These are phyloP conservation scores for Pythium inflatum DNA, from an alignment of 352 stramenopile species.

Conservation along the genomic window DNA sequence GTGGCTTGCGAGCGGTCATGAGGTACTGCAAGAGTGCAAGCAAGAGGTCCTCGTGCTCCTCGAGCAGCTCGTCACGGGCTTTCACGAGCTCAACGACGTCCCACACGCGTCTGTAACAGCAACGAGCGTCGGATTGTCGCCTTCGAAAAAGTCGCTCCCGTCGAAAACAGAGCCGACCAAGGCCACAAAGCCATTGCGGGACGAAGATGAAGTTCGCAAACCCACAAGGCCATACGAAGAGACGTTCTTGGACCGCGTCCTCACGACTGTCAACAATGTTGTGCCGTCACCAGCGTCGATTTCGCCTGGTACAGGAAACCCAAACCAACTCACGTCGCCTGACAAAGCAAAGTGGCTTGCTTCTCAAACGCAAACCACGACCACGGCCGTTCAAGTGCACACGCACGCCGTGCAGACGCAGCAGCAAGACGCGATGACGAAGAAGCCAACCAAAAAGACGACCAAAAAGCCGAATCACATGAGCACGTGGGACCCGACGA, in stretches of 20 bases:
- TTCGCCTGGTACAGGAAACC: not conserved
- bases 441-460: not conserved
- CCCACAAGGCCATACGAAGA: constrained; percentile 68
- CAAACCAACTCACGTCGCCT: constrained; percentile 40
- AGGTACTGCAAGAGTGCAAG: constrained; percentile 94
- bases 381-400: not conserved
- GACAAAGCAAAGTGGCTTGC: constrained; percentile 47
- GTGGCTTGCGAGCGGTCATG: constrained; percentile 93
- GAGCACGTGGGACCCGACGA: constrained; percentile 67
- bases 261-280: constrained; percentile 64
- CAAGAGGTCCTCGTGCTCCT: constrained; percentile 83
- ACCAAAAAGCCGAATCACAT: constrained; percentile 16
- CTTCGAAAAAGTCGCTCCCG: constrained; percentile 28
- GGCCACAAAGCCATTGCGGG: not conserved
- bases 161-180: not conserved
- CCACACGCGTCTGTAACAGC: constrained; percentile 29
- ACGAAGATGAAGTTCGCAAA: constrained; percentile 25
- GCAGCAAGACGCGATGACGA: too few species aligned
- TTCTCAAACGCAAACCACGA: constrained; percentile 42
- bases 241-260: constrained; percentile 85
- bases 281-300: constrained; percentile 18
- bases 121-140: not conserved
- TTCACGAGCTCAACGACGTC: constrained; percentile 90
- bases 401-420: too few species aligned
- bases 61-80: constrained; percentile 94